A percentile compares a stretch with the other conserved stretches of the same genome.
Evolutionary conservation across 352 stramenopile species (phyloP).

Genomic region (Phytophthora melonis): DNA sequence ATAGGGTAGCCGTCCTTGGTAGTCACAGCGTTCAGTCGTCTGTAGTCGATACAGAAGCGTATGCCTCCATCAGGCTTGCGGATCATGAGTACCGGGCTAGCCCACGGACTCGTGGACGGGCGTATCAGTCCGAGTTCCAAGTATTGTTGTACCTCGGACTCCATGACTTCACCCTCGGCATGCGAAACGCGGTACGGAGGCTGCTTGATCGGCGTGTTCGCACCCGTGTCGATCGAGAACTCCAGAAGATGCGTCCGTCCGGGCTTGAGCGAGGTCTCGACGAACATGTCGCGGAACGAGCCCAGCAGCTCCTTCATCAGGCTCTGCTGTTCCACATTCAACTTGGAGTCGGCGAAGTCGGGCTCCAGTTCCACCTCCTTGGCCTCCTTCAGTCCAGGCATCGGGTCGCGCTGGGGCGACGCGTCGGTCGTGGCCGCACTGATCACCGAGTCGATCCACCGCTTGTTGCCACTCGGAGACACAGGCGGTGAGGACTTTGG

Average conservation of each 20-base stretch:
- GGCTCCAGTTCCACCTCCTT: background rate
- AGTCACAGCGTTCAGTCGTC: slow-evolving; percentile 11
- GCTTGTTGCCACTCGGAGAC: no score
- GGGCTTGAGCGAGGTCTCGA: background rate
- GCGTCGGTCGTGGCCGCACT: background rate
- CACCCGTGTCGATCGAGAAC: slow-evolving; percentile 8
- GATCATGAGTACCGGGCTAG: slow-evolving; percentile 5
- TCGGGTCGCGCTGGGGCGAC: background rate
- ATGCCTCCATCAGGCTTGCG: slow-evolving; percentile 9
- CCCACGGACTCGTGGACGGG: slow-evolving; percentile 6
- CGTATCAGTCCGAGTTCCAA: slow-evolving; percentile 4
- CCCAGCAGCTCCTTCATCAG: background rate
- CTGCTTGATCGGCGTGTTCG: slow-evolving; percentile 9
- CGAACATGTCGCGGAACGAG: background rate
- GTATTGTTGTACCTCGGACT: slow-evolving; percentile 15
- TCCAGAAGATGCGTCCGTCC: slow-evolving; percentile 5
- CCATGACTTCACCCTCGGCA: slow-evolving; percentile 19
- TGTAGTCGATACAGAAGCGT: slow-evolving; percentile 28
- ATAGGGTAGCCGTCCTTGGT: slow-evolving; percentile 16
- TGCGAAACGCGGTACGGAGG: slow-evolving; percentile 15
- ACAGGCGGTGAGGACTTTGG: no score
- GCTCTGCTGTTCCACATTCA: background rate
- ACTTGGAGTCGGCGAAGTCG: background rate
- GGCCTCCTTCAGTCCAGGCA: background rate
- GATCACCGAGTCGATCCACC: background rate